phyloP scores from a whole-genome alignment of 441 rosid species.

The Biscutella laevigata region DNA sequence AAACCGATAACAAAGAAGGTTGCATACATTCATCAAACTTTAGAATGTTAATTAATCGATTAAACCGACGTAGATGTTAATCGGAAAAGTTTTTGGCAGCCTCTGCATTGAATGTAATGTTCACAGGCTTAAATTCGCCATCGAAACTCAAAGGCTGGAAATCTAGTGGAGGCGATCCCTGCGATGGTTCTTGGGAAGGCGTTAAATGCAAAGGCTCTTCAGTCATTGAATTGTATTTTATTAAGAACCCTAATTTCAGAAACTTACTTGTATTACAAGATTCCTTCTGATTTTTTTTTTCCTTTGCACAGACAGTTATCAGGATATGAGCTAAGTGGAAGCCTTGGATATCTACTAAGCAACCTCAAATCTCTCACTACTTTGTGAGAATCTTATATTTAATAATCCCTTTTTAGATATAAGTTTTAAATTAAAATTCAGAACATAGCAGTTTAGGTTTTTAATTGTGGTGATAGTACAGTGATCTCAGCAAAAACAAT shows the following conservation, averaged over 20 bases:
- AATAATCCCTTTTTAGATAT: background rate
- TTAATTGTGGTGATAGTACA: conserved; percentile 34
- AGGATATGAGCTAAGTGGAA: conserved; percentile 58
- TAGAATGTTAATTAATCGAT: no score
- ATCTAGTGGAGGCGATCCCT: conserved; percentile 78
- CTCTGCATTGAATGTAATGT: conserved; percentile 83
- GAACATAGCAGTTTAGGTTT: conserved; percentile 7
- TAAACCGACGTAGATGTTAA: background rate
- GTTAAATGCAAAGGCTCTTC: conserved; percentile 72
- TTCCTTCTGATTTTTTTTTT: background rate
- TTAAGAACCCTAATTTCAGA: background rate
- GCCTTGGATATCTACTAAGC: conserved; percentile 67
- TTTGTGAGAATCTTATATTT: conserved; percentile 46
- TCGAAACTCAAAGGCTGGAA: conserved; percentile 63
- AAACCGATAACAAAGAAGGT: conserved; percentile 63
- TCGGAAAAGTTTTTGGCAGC: conserved; percentile 32
- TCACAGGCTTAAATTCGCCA: conserved; percentile 70
- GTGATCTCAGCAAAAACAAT: conserved; percentile 87
- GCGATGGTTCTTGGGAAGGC: conserved; percentile 80
- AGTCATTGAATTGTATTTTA: conserved; percentile 56
- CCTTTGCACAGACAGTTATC: conserved; percentile 48
- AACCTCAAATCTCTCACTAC: conserved; percentile 70
- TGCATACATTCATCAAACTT: no score
- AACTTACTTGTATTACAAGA: conserved; percentile 13
- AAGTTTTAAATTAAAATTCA: background rate